Conservation (phyloP, 179 eudicot genomes). For the Monotropa hypopitys region DNA sequence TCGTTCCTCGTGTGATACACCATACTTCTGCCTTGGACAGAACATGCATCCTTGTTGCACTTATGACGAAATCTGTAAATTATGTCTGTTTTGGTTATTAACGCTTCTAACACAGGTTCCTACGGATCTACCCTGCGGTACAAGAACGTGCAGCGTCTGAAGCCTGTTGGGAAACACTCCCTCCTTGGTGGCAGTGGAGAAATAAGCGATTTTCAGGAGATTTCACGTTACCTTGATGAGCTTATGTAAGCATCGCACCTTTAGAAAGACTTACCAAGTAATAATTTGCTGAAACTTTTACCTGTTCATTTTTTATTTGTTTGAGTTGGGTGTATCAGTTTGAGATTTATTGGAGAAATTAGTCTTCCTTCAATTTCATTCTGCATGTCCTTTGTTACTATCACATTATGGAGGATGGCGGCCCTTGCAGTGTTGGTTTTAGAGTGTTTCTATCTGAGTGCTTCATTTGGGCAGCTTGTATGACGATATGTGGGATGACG, state of each 20-base stretch:
- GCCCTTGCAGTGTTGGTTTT: neutral
- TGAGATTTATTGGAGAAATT: too few species aligned
- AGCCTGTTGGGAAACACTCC: constrained; percentile 83
- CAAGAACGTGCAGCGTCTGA: constrained; percentile 83
- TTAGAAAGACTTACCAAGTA: neutral
- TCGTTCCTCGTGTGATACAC: neutral
- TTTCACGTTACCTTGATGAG: constrained; percentile 66
- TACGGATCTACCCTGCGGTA: constrained; percentile 93
- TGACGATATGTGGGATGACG: constrained; percentile 99
- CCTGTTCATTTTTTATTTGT: neutral
- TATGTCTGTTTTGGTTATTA: neutral
- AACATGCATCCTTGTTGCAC: neutral
- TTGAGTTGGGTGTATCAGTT: too few species aligned
- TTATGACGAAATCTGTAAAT: neutral
- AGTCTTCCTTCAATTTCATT: too few species aligned
- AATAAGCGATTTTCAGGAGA: constrained; percentile 93
- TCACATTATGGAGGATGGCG: neutral
- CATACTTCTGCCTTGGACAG: neutral
- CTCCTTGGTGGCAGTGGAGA: constrained; percentile 93
- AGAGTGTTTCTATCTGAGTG: constrained; percentile 2
- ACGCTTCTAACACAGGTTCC: constrained; percentile 41
- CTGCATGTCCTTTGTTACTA: constrained; percentile 12
- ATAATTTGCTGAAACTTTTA: neutral
- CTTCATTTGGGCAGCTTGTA: constrained; percentile 42
- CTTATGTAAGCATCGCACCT: constrained; percentile 58